Conservation (phyloP, 139 green algal genomes). For the Volvox reticuliferus region DNA sequence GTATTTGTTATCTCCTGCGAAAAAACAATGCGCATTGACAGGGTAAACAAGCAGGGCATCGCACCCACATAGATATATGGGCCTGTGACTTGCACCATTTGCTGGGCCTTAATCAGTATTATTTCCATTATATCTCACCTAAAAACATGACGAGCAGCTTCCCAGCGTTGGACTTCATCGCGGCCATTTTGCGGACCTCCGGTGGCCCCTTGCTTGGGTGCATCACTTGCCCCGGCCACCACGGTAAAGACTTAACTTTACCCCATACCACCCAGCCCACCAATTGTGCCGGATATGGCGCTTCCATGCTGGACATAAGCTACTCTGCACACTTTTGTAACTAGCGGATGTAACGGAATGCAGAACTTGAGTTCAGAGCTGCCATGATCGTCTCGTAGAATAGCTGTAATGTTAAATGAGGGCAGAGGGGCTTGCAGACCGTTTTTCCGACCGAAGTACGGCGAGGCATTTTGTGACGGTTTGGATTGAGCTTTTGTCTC, state of each 20-base stretch:
- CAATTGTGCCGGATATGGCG: conserved; percentile 6
- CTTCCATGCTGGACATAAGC: background rate
- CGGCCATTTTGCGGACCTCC: conserved; percentile 41
- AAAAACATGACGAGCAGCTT: conserved; percentile 43
- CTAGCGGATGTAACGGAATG: background rate
- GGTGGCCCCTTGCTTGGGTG: conserved; percentile 28
- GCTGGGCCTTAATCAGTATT: background rate
- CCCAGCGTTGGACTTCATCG: conserved; percentile 32
- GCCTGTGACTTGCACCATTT: too few species aligned
- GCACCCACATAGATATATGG: background rate
- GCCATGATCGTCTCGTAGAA: background rate
- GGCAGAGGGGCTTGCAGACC: background rate
- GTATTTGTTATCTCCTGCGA: conserved; percentile 48
- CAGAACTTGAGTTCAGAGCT: too few species aligned
- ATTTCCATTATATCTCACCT: background rate
- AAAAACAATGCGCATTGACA: background rate
- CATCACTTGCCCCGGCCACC: conserved; percentile 40
- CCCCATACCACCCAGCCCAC: conserved; percentile 46
- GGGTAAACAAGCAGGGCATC: background rate
- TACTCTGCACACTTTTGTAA: background rate
- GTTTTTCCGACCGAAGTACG: background rate
- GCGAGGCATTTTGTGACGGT: too few species aligned
- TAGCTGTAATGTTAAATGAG: background rate
- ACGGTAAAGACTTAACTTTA: conserved; percentile 41
- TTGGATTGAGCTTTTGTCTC: too few species aligned